Percentiles rank a stretch among this genome's conserved stretches.
These are phyloP conservation scores for Stevia rebaudiana DNA, from an alignment of 140 eudicot genomes.

Conservation along the genomic window DNA sequence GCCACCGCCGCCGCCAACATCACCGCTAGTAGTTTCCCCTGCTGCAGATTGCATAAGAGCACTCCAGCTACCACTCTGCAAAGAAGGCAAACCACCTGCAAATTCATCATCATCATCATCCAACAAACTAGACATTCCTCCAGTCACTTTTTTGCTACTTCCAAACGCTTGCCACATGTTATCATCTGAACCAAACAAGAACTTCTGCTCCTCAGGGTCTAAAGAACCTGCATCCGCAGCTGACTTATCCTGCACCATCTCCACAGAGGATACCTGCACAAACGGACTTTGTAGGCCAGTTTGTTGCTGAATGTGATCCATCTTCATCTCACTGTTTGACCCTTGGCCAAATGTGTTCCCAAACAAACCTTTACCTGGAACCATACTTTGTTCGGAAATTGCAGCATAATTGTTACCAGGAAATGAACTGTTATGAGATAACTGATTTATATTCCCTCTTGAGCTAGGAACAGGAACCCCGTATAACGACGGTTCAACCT, in stretches of 20 bases:
- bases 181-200: constrained; percentile 87
- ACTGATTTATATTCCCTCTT: constrained; percentile 40
- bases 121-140: constrained; percentile 34
- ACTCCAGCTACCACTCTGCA: constrained; percentile 97
- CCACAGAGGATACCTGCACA: constrained; percentile 31
- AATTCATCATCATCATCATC: constrained; percentile 52
- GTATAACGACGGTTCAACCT: constrained; percentile 63
- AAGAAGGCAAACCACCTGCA: constrained; percentile 48
- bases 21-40: constrained; percentile 59
- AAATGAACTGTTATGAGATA: constrained; percentile 39
- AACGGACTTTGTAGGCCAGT: constrained; percentile 34
- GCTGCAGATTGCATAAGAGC: constrained; percentile 99
- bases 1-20: constrained; percentile 28
- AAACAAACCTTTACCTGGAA: constrained; percentile 39
- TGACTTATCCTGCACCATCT: constrained; percentile 29
- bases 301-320: constrained; percentile 37
- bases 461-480: constrained; percentile 73
- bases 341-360: constrained; percentile 49
- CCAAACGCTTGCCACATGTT: constrained; percentile 91
- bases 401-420: constrained; percentile 42
- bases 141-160: constrained; percentile 33
- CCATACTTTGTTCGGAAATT: constrained; percentile 36
- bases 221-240: constrained; percentile 39
- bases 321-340: constrained; percentile 24
- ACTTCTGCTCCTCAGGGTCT: constrained; percentile 77